Percentiles rank a stretch among this genome's conserved stretches.
These are phyloP conservation scores for Ophiosphaerella herpotricha DNA, from an alignment of 2,329 filamentous ascomycete species.

Conservation along the genomic window DNA sequence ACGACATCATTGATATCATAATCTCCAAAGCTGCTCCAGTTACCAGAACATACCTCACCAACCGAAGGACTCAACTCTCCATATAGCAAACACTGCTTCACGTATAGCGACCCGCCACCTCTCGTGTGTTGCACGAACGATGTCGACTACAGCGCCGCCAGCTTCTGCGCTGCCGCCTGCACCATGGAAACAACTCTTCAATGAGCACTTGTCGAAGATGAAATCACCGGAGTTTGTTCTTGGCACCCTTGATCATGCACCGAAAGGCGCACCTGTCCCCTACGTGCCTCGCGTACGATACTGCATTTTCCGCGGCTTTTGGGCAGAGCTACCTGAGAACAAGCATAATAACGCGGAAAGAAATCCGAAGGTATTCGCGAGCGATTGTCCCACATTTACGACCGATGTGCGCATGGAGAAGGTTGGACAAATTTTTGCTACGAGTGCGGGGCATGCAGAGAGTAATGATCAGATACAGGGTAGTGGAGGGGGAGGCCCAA, in stretches of 20 bases:
- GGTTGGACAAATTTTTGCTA: slow-evolving; percentile 68
- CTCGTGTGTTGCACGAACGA: slow-evolving; percentile 48
- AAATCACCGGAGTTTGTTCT: slow-evolving; percentile 57
- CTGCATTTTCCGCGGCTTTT: slow-evolving; percentile 86
- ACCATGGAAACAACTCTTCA: slow-evolving; percentile 59
- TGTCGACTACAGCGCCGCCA: slow-evolving; percentile 51
- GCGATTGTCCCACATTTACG: slow-evolving; percentile 80
- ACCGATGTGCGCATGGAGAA: slow-evolving; percentile 91
- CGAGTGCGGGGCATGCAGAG: slow-evolving; percentile 53
- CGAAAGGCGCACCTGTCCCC: slow-evolving; percentile 46
- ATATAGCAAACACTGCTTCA: slow-evolving; percentile 47
- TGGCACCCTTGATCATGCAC: slow-evolving; percentile 53
- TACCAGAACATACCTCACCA: slow-evolving; percentile 1
- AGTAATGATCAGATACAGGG: slow-evolving; percentile 51
- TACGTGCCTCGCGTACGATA: slow-evolving; percentile 67
- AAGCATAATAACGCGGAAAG: slow-evolving; percentile 71
- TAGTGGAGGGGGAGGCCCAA: slow-evolving; percentile 67
- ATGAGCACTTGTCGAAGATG: slow-evolving; percentile 55
- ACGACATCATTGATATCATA: slow-evolving; percentile 21
- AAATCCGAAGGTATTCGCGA: slow-evolving; percentile 74
- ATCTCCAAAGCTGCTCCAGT: background rate
- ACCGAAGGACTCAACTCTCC: background rate
- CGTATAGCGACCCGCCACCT: slow-evolving; percentile 42
- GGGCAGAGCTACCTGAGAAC: slow-evolving; percentile 72
- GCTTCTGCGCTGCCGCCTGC: slow-evolving; percentile 47